Conservation (phyloP, 495 filamentous ascomycete genomes). For the Xylaria nigripes region DNA sequence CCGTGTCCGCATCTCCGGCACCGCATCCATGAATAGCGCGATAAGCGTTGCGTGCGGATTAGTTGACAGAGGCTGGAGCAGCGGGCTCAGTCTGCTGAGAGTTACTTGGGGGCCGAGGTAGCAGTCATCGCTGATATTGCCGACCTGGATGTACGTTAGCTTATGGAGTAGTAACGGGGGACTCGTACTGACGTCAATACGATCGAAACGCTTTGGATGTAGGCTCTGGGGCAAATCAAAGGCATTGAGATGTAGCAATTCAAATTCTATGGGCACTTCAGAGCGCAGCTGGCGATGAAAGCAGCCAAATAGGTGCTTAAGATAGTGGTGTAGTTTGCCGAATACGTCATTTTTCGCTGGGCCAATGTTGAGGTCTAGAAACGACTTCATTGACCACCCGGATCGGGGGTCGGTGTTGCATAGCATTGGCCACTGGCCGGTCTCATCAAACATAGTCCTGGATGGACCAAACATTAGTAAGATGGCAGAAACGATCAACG, state of each 20-base stretch:
- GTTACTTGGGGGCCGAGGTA: neutral
- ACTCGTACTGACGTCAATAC: neutral
- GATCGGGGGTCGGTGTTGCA: neutral
- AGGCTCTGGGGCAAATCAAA: neutral
- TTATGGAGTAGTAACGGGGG: too few species aligned
- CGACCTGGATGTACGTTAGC: neutral
- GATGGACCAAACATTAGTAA: too few species aligned
- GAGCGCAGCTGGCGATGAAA: neutral
- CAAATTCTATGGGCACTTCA: neutral
- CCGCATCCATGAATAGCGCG: neutral
- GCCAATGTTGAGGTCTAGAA: neutral
- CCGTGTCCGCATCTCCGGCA: neutral
- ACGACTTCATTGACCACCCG: neutral
- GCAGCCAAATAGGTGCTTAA: neutral
- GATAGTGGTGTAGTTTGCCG: neutral
- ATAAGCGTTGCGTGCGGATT: slow-evolving; percentile 2
- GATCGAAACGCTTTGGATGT: neutral
- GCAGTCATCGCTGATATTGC: neutral
- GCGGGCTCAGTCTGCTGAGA: neutral
- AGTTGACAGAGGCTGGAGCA: neutral
- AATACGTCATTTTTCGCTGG: neutral
- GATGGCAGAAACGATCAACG: neutral
- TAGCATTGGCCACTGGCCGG: neutral
- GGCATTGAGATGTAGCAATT: neutral
- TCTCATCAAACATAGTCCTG: too few species aligned